Conservation (phyloP, 495 filamentous ascomycete species). For the Tuber calosporum region DNA sequence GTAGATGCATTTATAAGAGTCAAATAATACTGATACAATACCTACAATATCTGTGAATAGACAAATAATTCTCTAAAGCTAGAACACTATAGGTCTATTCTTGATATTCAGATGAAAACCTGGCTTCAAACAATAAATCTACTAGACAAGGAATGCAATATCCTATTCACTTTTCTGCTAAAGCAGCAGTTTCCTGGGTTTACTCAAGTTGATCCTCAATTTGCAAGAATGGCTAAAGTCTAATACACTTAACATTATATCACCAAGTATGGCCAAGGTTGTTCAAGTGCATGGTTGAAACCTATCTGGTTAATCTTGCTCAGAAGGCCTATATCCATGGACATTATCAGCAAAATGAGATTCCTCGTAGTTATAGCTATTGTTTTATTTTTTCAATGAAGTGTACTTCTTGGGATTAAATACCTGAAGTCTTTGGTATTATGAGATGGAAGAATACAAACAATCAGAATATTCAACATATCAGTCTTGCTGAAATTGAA, state of each 20-base stretch:
- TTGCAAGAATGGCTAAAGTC: neutral
- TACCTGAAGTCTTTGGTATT: neutral
- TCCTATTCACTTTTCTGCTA: too few species aligned
- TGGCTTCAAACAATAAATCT: constrained; percentile 8
- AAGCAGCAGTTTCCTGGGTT: neutral
- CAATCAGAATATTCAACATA: neutral
- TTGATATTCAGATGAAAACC: constrained; percentile 7
- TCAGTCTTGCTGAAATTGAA: neutral
- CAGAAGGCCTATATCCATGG: neutral
- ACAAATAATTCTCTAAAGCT: neutral
- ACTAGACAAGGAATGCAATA: neutral
- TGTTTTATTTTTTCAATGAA: neutral
- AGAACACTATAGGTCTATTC: neutral
- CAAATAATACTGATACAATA: constrained; percentile 3
- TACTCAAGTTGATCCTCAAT: neutral
- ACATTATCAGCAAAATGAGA: neutral
- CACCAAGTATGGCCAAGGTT: neutral
- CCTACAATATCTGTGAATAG: constrained; percentile 8
- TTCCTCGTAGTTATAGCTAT: neutral
- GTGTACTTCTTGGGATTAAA: neutral
- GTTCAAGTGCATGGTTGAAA: neutral
- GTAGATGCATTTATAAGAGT: neutral
- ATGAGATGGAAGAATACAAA: neutral
- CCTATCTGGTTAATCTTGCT: too few species aligned
- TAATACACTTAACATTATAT: neutral